These are phyloP conservation scores for Colletotrichum shisoi DNA, from an alignment of 2,329 filamentous ascomycete species.

Conservation along the genomic window DNA sequence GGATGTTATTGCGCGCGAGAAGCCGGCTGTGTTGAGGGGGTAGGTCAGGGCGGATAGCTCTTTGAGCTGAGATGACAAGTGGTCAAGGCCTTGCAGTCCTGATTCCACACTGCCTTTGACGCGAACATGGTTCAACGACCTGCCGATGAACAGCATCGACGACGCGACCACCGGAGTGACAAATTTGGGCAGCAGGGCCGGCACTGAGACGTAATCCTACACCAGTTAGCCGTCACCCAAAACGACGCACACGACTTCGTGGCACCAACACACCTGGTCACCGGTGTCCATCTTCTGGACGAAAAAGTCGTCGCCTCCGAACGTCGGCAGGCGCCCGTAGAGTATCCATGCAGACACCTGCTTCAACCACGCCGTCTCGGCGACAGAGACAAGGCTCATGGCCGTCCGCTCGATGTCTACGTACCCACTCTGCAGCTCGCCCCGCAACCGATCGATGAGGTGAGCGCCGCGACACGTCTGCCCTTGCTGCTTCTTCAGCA, in stretches of 20 bases:
- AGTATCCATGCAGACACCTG: conserved; percentile 90
- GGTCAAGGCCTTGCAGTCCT: conserved; percentile 60
- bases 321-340: conserved; percentile 81
- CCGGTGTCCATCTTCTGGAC: conserved; percentile 63
- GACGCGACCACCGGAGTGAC: conserved; percentile 76
- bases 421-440: conserved; percentile 86
- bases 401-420: conserved; percentile 82
- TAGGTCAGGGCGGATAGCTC: conserved; percentile 73
- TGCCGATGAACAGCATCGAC: conserved; percentile 90
- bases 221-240: conserved; percentile 29
- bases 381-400: conserved; percentile 74
- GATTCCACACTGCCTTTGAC: conserved; percentile 59
- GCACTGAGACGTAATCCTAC: conserved; percentile 67
- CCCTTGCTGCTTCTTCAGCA: conserved; percentile 57
- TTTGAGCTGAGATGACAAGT: conserved; percentile 73
- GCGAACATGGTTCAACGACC: conserved; percentile 84
- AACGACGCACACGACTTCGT: neutral
- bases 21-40: conserved; percentile 74
- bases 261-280: conserved; percentile 49
- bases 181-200: conserved; percentile 76
- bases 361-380: conserved; percentile 90
- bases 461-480: conserved; percentile 69
- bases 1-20: conserved; percentile 75
- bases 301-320: conserved; percentile 87
- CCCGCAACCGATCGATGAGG: conserved; percentile 78